Base-by-base conservation (phyloP, 73 alveolate genomes). In the Durusdinium trenchii region DNA sequence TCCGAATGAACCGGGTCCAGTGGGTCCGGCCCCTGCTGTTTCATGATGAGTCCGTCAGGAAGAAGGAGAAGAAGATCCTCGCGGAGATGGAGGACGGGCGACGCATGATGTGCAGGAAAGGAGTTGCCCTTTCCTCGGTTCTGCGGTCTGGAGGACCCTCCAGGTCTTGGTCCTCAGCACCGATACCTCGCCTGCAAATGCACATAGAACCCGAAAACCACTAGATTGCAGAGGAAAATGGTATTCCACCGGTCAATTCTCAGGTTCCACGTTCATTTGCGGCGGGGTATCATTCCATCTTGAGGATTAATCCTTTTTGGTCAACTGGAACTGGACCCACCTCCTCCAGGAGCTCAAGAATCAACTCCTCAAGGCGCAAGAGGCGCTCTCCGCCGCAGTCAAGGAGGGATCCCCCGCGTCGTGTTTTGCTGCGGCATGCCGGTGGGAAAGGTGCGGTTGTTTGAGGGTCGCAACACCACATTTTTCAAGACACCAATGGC, bases 1-100 rank as follows among this genome's bases (percentile, higher is more conserved):
- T 54, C n/a, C n/a, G 20, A 54, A 54, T 54, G 64, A 54, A 12
- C 9, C 3, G 83, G 46, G 5, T 71, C 26, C 83, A 23, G 48
- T 3, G 76, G 76, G 4, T 20, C 76, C 16, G 46, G 64, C 5
- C 14, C 38, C 42, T 82, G 14, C 67, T 23, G 50, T 26, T 2
- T 14, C 36, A 16, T 76, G 62, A 14, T 36, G 16, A 28, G 64
- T 42, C 32, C n/a, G n/a, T n/a, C 14, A 87, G 95, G 95, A 87
- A 87, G 67, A 43, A 60, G 84, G 86, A 87, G 50, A 62, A 87
- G 85, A 61, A 28, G 45, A 60, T 87, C 67, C 51, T 45, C 28
- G 57, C 85, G 3, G 95, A 87, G 35, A n/a, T 61, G 67, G 95
- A 87, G 95, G 95, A 47, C 75, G 64, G 9, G 9, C 28, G 64